Evolutionary conservation across 176 grass and related monocot genomes (phyloP).

Genomic region (Eleusine indica): DNA sequence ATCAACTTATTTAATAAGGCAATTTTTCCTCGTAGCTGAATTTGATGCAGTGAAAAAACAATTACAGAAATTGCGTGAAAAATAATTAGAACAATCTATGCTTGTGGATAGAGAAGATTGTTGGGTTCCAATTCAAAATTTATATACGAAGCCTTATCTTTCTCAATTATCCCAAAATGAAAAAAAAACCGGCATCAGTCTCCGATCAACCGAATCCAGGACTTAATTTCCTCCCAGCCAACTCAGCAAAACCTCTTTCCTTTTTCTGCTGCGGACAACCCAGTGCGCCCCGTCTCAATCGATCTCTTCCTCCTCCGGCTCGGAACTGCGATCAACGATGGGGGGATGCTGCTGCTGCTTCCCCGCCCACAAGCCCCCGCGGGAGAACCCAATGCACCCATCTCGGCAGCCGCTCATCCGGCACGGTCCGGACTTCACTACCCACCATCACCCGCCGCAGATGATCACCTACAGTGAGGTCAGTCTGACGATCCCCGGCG

Average conservation of each 20-base stretch:
- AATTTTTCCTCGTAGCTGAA: too few relatives aligned
- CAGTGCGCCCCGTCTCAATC: not conserved
- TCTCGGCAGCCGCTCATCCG: not conserved
- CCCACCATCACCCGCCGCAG: not conserved
- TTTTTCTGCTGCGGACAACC: not conserved
- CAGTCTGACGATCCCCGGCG: not conserved
- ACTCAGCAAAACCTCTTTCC: not conserved
- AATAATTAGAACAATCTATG: too few relatives aligned
- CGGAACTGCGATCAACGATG: constrained; percentile 36
- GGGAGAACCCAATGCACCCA: constrained; percentile 45
- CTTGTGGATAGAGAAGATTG: too few relatives aligned
- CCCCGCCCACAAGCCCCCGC: constrained; percentile 17
- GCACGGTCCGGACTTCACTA: not conserved
- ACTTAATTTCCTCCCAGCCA: not conserved
- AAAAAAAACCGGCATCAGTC: not conserved
- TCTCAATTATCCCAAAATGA: not conserved
- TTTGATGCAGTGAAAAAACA: too few relatives aligned
- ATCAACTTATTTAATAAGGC: too few relatives aligned
- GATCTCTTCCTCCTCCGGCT: not conserved
- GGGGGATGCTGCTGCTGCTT: constrained; percentile 47
- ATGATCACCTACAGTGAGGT: constrained; percentile 31
- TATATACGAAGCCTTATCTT: too few relatives aligned
- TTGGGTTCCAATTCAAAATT: not conserved
- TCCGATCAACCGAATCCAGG: not conserved
- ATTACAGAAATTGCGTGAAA: too few relatives aligned